A percentile compares a stretch with the other conserved stretches of the same genome.
These are phyloP conservation scores for Camellia japonica DNA, from an alignment of 148 eudicot genomes.

Conservation along the genomic window DNA sequence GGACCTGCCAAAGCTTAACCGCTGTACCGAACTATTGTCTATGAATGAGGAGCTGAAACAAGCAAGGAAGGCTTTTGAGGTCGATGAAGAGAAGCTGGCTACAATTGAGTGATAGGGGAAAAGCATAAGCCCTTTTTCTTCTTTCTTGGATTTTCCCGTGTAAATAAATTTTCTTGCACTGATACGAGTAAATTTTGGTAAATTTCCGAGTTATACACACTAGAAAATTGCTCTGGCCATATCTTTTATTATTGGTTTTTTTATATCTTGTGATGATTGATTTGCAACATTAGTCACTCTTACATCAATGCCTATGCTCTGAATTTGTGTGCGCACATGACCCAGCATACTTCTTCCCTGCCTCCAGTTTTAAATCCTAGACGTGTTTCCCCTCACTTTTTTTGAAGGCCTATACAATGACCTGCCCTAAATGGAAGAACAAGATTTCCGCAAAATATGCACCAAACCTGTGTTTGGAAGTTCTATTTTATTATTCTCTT, in stretches of 20 bases:
- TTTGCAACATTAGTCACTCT: not conserved
- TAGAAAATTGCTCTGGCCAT: not conserved
- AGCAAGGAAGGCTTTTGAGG: constrained; percentile 92
- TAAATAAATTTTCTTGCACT: not conserved
- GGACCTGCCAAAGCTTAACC: constrained; percentile 88
- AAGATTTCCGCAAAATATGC: too few species aligned
- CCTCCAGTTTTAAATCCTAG: too few species aligned
- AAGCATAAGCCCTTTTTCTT: not conserved
- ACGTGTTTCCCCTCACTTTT: too few species aligned
- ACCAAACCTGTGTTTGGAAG: too few species aligned
- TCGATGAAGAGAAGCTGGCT: constrained; percentile 86
- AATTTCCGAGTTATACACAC: not conserved
- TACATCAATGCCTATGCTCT: too few species aligned
- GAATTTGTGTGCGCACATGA: too few species aligned
- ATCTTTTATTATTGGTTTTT: not conserved
- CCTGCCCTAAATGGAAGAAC: too few species aligned
- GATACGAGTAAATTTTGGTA: not conserved
- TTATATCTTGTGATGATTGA: not conserved
- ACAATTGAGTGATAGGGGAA: constrained; percentile 38
- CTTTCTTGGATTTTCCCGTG: not conserved
- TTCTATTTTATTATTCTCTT: too few species aligned
- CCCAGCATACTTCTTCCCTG: too few species aligned
- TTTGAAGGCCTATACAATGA: too few species aligned
- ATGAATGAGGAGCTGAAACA: constrained; percentile 98
- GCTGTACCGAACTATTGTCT: constrained; percentile 74